phyloP scores from a whole-genome alignment of 768 basidiomycete species.

The Lenzites betulinus region DNA sequence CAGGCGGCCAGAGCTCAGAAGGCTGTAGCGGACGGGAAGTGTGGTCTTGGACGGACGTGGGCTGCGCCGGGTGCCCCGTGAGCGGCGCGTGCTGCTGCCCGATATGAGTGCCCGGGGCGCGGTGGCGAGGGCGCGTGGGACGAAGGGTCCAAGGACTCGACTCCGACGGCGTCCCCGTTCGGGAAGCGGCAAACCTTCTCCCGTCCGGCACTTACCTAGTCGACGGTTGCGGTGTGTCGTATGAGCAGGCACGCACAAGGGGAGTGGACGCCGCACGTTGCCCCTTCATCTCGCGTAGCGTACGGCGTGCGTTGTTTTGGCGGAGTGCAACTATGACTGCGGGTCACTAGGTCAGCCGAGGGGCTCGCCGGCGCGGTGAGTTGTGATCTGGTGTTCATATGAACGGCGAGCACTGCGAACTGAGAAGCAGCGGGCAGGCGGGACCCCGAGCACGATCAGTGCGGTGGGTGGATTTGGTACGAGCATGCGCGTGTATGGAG shows the following conservation, averaged over 20 bases:
- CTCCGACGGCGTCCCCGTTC: not conserved
- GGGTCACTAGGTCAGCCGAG: not conserved
- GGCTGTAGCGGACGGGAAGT: too few relatives aligned
- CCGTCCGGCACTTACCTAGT: not conserved
- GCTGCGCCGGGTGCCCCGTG: not conserved
- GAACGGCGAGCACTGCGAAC: not conserved
- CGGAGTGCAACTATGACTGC: conserved; percentile 17
- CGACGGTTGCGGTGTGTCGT: not conserved
- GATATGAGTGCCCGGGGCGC: not conserved
- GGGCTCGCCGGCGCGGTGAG: not conserved
- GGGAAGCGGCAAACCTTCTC: conserved; percentile 14
- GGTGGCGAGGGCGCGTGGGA: not conserved
- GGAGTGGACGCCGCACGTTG: conserved; percentile 10
- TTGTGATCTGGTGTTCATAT: not conserved
- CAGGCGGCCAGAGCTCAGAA: not conserved
- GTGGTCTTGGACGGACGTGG: too few relatives aligned
- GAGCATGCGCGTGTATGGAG: not conserved
- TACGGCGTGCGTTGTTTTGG: not conserved
- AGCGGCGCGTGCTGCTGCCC: not conserved
- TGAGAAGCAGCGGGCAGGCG: not conserved
- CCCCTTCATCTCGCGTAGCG: conserved; percentile 7
- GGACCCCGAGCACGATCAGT: not conserved
- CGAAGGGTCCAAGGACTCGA: too few relatives aligned
- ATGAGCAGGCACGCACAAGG: not conserved
- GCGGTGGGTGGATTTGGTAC: not conserved